phyloP scores from a whole-genome alignment of 2,329 filamentous ascomycete species.

The Pseudocercospora fijiensis region DNA sequence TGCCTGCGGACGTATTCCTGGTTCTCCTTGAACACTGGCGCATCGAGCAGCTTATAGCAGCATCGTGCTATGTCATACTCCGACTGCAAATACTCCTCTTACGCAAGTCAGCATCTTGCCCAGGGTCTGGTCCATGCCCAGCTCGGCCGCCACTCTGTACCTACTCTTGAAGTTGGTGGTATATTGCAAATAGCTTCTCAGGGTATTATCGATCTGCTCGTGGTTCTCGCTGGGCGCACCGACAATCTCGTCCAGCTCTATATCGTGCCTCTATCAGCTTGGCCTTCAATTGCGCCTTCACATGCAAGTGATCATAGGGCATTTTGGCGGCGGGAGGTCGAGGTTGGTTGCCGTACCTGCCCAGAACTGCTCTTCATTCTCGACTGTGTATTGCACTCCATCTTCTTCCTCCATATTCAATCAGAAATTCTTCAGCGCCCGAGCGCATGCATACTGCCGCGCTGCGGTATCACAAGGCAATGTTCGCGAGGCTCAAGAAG shows the following conservation, averaged over 20 bases:
- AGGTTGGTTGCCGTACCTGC: slow-evolving; percentile 57
- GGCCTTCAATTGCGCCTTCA: slow-evolving; percentile 13
- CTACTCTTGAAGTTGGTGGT: slow-evolving; percentile 69
- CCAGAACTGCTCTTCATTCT: slow-evolving; percentile 87
- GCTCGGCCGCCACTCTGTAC: slow-evolving; percentile 9
- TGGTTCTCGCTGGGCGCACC: slow-evolving; percentile 54
- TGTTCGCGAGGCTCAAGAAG: not conserved
- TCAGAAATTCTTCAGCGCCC: not conserved
- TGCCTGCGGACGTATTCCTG: slow-evolving; percentile 86
- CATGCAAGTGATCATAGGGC: not conserved
- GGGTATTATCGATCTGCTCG: slow-evolving; percentile 74
- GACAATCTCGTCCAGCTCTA: slow-evolving; percentile 68
- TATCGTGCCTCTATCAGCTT: slow-evolving; percentile 15
- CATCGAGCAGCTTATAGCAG: slow-evolving; percentile 73
- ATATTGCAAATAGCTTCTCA: slow-evolving; percentile 80
- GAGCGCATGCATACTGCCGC: slow-evolving; percentile 8
- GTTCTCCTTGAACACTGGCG: slow-evolving; percentile 70
- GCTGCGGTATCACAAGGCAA: slow-evolving; percentile 1
- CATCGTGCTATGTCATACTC: slow-evolving; percentile 80
- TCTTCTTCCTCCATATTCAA: slow-evolving; percentile 61
- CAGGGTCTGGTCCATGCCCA: not conserved
- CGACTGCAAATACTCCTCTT: slow-evolving; percentile 68
- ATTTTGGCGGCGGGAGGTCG: not conserved
- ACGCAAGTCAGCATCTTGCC: slow-evolving; percentile 23
- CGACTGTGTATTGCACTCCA: slow-evolving; percentile 58